These are phyloP conservation scores for Pyrenophora teres DNA, from an alignment of 2,329 filamentous ascomycete species.

Conservation along the genomic window DNA sequence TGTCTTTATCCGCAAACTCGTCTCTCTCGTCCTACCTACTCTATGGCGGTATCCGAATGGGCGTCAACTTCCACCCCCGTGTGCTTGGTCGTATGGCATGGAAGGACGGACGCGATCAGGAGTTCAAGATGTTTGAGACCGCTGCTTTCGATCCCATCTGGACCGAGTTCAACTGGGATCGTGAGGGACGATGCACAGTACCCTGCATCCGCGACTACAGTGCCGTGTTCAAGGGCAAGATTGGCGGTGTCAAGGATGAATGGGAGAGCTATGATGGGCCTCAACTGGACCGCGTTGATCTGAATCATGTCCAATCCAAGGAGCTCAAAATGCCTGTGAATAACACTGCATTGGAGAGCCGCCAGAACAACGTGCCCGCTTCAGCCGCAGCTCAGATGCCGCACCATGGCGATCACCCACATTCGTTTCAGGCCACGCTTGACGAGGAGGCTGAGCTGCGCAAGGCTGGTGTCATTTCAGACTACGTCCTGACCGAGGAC, in stretches of 20 bases:
- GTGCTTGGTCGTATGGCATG: constrained; percentile 62
- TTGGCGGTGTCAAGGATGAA: constrained; percentile 54
- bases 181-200: constrained; percentile 58
- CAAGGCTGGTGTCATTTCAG: constrained; percentile 47
- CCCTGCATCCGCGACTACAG: constrained; percentile 61
- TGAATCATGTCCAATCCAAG: constrained; percentile 32
- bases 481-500: constrained; percentile 57
- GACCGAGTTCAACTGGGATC: constrained; percentile 61
- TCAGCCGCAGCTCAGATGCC: constrained; percentile 36
- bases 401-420: constrained; percentile 31
- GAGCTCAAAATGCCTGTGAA: constrained; percentile 26
- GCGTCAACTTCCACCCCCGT: constrained; percentile 61
- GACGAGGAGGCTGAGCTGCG: constrained; percentile 49
- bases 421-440: constrained; percentile 48
- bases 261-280: constrained; percentile 59
- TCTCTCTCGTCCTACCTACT: constrained; percentile 61
- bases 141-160: constrained; percentile 63
- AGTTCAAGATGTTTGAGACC: constrained; percentile 63
- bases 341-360: constrained; percentile 16
- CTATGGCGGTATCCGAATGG: constrained; percentile 62
- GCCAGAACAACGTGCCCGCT: constrained; percentile 31
- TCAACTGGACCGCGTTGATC: constrained; percentile 46
- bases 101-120: constrained; percentile 59
- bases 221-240: constrained; percentile 57
- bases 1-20: constrained; percentile 61